Evolutionary conservation across 768 basidiomycete species (phyloP), one percentile per base, ranked within the genome.

Genomic region (Naganishia vaughanmartiniae): DNA sequence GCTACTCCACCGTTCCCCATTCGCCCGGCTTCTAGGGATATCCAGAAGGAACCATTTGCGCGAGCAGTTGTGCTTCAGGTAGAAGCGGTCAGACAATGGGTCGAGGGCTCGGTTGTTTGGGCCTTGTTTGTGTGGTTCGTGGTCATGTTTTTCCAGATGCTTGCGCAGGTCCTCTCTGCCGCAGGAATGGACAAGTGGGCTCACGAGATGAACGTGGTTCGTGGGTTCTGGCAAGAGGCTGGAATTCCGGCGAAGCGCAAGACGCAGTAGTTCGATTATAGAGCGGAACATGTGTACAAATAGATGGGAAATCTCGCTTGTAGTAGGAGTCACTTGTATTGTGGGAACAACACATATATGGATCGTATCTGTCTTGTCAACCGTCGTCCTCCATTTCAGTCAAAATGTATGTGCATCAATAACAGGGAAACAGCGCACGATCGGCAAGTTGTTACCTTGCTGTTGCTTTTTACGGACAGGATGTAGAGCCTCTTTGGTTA

Each of bases 1-100:
- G 74, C 74, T 11, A 66, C 33, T 9, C 72, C 76, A 12, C 80
- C 80, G 10, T 81, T 81, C 74, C 54, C 66, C 0, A 51, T 73
- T 54, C 33, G 39, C n/a, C 76, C 78, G 19, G 77, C 78, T 9
- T 67, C 73, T 4, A 69, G 78, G 33, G 58, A 63, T 15, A 46
- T 79, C 39, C 19, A 68, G 33, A 67, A 65, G 53, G 66, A 67
- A 24, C 51, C 34, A 9, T 19, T 36, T 57, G 72, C 48, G 5
- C 45, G 68, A 21, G 54, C 70, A 7, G 48, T 51, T 1, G 66
- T 54, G 7, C n/a, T 70, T 0, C 65, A 48, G 0, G 19, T 73
- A 24, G 71, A 48, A 30, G 46, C 31, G 11, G 39, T 17, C 15
- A 42, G 69, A 56, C 46, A 34, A 19, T 58, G 56, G 56, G 21